Conservation (phyloP, 148 eudicot genomes). For the Chenopodium berlandieri region DNA sequence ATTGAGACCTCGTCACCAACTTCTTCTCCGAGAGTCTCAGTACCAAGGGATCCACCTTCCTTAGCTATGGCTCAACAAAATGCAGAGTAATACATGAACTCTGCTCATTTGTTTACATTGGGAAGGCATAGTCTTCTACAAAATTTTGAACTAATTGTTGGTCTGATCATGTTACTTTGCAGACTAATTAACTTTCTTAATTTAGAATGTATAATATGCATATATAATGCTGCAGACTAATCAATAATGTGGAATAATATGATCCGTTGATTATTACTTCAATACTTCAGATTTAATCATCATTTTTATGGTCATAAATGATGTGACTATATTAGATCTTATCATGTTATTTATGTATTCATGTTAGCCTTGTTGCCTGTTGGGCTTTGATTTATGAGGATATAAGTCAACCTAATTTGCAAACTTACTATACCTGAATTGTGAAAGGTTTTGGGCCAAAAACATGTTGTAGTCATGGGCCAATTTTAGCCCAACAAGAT, state of each 20-base stretch:
- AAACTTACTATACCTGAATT: no score
- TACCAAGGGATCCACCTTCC: slow-evolving; percentile 18
- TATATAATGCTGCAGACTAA: not conserved
- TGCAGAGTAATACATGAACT: slow-evolving; percentile 14
- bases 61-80: slow-evolving; percentile 24
- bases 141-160: not conserved
- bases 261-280: no score
- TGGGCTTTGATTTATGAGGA: no score
- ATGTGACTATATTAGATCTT: no score
- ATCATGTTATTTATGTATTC: no score
- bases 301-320: no score
- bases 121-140: not conserved
- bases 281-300: no score
- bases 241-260: no score
- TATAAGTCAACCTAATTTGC: no score
- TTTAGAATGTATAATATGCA: not conserved
- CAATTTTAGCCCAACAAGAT: not conserved
- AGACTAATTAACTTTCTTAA: not conserved
- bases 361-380: no score
- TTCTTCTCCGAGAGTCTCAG: not conserved
- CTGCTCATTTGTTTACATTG: not conserved
- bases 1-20: slow-evolving; percentile 12
- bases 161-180: not conserved
- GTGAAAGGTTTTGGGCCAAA: no score
- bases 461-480: no score